phyloP scores from a whole-genome alignment of 169 alveolate species.

The Plasmodium malariae region DNA sequence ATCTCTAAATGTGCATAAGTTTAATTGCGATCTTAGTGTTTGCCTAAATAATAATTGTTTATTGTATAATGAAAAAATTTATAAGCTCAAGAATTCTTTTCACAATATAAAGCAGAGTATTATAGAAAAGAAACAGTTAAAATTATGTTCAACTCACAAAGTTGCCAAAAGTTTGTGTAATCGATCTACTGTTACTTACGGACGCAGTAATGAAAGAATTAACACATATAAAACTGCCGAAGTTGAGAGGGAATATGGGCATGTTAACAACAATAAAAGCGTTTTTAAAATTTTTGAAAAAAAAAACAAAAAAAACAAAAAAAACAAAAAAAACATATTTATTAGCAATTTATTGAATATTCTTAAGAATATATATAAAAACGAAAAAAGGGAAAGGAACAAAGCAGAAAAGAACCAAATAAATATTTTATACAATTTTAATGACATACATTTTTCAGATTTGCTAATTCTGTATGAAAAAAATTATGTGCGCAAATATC shows the following conservation, averaged over 20 bases:
- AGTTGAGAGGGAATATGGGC: no score
- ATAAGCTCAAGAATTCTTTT: conserved; percentile 1
- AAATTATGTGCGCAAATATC: conserved; percentile 19
- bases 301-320: background rate
- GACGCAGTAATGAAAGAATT: no score
- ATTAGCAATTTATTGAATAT: background rate
- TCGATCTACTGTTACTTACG: no score
- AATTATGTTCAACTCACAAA: background rate
- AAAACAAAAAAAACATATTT: background rate
- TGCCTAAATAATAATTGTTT: conserved; percentile 29
- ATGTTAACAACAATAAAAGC: background rate
- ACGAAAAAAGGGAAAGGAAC: conserved; percentile 11
- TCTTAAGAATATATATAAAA: conserved; percentile 13
- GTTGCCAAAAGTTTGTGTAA: background rate
- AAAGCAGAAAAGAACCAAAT: conserved; percentile 19
- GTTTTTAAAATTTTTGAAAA: background rate
- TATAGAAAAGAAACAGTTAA: background rate
- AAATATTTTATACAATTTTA: conserved; percentile 36
- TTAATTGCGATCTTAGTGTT: conserved; percentile 49
- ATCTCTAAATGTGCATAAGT: conserved; percentile 38
- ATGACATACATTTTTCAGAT: conserved; percentile 24
- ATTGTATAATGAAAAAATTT: conserved; percentile 18
- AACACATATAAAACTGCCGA: no score
- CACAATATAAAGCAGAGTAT: background rate
- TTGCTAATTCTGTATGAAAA: conserved; percentile 37